Base-by-base conservation (phyloP, 805 yeast species). In the Jamesozyma gamospora region DNA sequence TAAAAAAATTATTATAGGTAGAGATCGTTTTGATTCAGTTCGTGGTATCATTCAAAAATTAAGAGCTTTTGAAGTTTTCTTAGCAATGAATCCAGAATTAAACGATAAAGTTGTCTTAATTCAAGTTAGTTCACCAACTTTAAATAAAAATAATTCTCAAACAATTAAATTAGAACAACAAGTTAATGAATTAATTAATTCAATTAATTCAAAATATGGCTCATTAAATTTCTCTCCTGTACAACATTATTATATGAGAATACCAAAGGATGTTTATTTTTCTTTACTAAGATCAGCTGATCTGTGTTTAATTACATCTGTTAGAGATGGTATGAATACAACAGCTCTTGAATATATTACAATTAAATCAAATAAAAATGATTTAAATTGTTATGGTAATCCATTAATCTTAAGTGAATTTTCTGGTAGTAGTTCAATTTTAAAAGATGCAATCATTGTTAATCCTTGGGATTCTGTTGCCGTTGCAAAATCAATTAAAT, bases 391-490 rank as follows among this genome's bases (percentile, higher is more conserved):
- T 36, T 54, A 59, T 28, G 73, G 78, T 44, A 67, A 70, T 45
- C 95, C 97, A 0, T 70, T 94, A 53, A 77, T 92, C 29, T 65
- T 92, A 34, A 83, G 95, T 17, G 99, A 92, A 64, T 92, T 92
- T 56, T 82, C 94, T 41, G 99, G 98, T 34, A 79, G 94, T 3
- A 75, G 86, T 0, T 66, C 82, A 2, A 81, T 81, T 2, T 60
- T 82, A 40, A 70, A 69, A 40, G 84, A 80, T 44, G 84, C 95
- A 0, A 70, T 84, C 37, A 74, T 82, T 47, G 92, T 92, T 28
- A 92, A 92, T 51, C 99, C 99, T 7, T 92, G 96, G 95, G 97
- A 92, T 63, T 72, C 94, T 0, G 90, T 85, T 19, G 95, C 95
- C 2, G 90, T 90, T 28, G 90, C 98, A 1, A 82, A 77, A 51